Percentiles rank a stretch among this genome's conserved stretches.
Evolutionary conservation across 2,329 filamentous ascomycete species (phyloP).

Genomic region (Zymoseptoria tritici): DNA sequence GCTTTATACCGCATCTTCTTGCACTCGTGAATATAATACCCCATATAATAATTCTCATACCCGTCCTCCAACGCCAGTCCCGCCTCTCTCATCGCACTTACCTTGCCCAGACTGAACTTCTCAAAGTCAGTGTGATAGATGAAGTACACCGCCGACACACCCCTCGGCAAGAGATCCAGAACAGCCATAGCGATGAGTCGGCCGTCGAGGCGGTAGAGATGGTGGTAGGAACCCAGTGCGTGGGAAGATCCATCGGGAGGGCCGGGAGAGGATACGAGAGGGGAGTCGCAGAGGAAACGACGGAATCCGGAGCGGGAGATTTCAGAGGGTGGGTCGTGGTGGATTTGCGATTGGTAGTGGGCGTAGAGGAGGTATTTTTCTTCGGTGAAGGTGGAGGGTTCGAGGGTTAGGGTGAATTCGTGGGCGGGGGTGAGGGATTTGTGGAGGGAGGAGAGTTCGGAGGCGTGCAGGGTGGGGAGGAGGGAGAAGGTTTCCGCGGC

Average conservation of each 20-base stretch:
- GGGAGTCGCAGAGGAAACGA: conserved; percentile 64
- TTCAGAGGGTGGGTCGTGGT: conserved; percentile 55
- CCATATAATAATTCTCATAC: conserved; percentile 72
- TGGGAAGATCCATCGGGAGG: conserved; percentile 35
- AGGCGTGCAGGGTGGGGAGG: conserved; percentile 59
- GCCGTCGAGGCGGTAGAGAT: conserved; percentile 73
- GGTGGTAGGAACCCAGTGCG: conserved; percentile 66
- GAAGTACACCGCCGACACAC: conserved; percentile 77
- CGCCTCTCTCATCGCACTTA: conserved; percentile 68
- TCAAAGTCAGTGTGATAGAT: conserved; percentile 71
- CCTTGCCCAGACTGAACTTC: conserved; percentile 62
- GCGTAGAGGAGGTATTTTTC: conserved; percentile 68
- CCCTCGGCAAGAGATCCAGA: conserved; percentile 67
- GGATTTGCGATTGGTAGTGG: conserved; percentile 68
- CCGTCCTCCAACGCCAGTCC: conserved; percentile 59
- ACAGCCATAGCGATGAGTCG: conserved; percentile 68
- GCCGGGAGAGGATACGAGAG: conserved; percentile 47
- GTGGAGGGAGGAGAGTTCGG: conserved; percentile 51
- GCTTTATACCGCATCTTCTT: conserved; percentile 82
- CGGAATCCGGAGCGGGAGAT: conserved; percentile 58
- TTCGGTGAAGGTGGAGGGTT: conserved; percentile 61
- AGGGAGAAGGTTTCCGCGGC: conserved; percentile 63
- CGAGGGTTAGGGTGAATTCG: conserved; percentile 60
- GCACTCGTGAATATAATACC: conserved; percentile 75
- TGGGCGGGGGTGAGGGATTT: conserved; percentile 52